Percentiles rank a stretch among this genome's conserved stretches.
Conservation (phyloP, 805 yeast genomes). For the Ogataea haglerorum region DNA sequence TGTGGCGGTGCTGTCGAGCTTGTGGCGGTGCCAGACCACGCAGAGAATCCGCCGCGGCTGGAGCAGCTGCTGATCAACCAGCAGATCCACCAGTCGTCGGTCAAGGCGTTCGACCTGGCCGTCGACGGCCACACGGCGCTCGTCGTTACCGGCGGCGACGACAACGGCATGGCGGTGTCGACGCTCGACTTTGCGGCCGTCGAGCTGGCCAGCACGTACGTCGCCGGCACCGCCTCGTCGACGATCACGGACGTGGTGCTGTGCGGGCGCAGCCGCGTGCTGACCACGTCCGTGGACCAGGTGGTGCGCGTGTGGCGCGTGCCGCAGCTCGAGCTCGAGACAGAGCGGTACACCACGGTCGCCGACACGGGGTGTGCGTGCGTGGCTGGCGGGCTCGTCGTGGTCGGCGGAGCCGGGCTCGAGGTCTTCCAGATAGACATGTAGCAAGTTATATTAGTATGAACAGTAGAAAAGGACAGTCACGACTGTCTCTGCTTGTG, state of each 20-base stretch:
- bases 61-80: conserved; percentile 36
- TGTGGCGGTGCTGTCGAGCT: background rate
- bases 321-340: conserved; percentile 30
- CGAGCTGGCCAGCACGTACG: conserved; percentile 25
- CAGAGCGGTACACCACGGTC: conserved; percentile 65
- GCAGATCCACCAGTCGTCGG: conserved; percentile 79
- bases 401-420: conserved; percentile 82
- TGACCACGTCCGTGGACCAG: conserved; percentile 85
- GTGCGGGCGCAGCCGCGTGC: conserved; percentile 31
- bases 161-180: conserved; percentile 61
- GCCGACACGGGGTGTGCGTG: conserved; percentile 87
- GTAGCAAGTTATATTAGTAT: background rate
- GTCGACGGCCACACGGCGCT: conserved; percentile 13
- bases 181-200: conserved; percentile 22
- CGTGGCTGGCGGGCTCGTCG: conserved; percentile 34
- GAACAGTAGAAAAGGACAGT: conserved; percentile 5
- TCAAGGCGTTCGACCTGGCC: conserved; percentile 53
- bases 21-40: background rate
- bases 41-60: background rate
- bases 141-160: conserved; percentile 87
- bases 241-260: conserved; percentile 68
- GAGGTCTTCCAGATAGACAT: conserved; percentile 18
- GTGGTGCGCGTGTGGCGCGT: conserved; percentile 61
- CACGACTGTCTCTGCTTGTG: conserved; percentile 92
- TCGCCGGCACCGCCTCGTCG: conserved; percentile 72